These are phyloP conservation scores for Yarrowia yakushimensis DNA, from an alignment of 805 yeast genomes.

Conservation along the genomic window DNA sequence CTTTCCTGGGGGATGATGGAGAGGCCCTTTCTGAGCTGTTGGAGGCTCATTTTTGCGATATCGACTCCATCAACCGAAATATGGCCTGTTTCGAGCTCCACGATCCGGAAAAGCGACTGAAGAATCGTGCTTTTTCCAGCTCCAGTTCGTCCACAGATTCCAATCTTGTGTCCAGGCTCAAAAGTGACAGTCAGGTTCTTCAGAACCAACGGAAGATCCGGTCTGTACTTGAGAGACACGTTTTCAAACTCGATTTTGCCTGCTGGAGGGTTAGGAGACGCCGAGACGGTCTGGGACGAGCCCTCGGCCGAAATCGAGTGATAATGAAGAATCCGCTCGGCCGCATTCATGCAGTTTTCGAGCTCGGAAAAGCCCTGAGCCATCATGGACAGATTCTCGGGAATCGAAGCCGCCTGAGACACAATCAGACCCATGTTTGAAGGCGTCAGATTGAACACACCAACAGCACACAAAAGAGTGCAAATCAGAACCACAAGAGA, in stretches of 20 bases:
- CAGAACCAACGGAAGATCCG: conserved; percentile 61
- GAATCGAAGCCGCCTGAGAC: conserved; percentile 54
- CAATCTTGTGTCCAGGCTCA: conserved; percentile 63
- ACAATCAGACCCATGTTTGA: conserved; percentile 66
- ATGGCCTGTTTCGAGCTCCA: conserved; percentile 53
- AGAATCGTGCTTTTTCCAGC: conserved; percentile 81
- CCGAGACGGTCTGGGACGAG: conserved; percentile 48
- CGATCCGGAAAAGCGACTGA: conserved; percentile 64
- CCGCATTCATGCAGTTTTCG: conserved; percentile 75
- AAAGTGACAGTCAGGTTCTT: conserved; percentile 52
- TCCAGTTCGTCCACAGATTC: conserved; percentile 87
- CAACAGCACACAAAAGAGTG: conserved; percentile 55
- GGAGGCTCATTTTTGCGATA: conserved; percentile 59
- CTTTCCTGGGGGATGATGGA: conserved; percentile 91
- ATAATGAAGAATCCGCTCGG: conserved; percentile 65
- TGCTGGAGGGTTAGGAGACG: conserved; percentile 37
- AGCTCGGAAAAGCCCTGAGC: conserved; percentile 64
- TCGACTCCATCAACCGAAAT: conserved; percentile 69
- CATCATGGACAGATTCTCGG: conserved; percentile 56
- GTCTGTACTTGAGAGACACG: conserved; percentile 60
- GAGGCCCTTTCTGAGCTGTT: conserved; percentile 64
- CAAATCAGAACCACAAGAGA: conserved; percentile 51
- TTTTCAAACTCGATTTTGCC: conserved; percentile 57
- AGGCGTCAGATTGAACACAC: conserved; percentile 57
- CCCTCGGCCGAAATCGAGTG: conserved; percentile 62